Conservation (phyloP, 1,139 yeast species). For the Protomyces gravidus region DNA sequence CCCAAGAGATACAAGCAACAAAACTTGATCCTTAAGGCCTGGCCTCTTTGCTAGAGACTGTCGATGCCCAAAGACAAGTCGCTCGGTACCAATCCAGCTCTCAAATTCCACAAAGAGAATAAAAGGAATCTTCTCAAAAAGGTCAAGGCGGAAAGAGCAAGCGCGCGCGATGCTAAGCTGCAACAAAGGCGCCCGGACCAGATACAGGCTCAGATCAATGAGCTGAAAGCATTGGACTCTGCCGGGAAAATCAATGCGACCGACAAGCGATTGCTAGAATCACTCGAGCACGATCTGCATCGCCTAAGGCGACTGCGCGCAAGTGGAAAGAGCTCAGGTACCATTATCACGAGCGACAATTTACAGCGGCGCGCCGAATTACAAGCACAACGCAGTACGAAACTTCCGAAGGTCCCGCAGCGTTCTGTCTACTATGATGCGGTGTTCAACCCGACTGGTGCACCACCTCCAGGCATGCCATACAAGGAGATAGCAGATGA, state of each 20-base stretch:
- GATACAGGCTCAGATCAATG: conserved; percentile 27
- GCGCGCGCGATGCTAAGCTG: conserved; percentile 9
- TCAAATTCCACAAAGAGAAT: conserved; percentile 20
- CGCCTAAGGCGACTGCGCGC: conserved; percentile 12
- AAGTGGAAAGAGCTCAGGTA: neutral
- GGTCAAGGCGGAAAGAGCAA: conserved; percentile 11
- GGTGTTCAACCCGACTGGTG: conserved; percentile 29
- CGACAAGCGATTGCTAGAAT: neutral
- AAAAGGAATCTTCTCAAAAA: conserved; percentile 21
- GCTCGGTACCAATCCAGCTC: conserved; percentile 20
- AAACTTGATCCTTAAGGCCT: too few species aligned
- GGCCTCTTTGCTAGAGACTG: too few species aligned
- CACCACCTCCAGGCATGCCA: conserved; percentile 32
- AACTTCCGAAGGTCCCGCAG: conserved; percentile 26
- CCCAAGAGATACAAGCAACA: too few species aligned
- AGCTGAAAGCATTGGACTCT: conserved; percentile 1
- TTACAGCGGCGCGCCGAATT: conserved; percentile 1
- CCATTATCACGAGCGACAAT: conserved; percentile 11
- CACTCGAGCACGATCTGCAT: conserved; percentile 11
- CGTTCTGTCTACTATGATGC: conserved; percentile 31
- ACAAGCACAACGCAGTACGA: neutral
- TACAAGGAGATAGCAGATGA: conserved; percentile 23
- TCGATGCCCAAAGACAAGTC: conserved; percentile 26
- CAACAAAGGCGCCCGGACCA: conserved; percentile 24
- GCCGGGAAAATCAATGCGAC: conserved; percentile 2